Base-by-base conservation (phyloP, 345 rosid species). In the Angophora floribunda region DNA sequence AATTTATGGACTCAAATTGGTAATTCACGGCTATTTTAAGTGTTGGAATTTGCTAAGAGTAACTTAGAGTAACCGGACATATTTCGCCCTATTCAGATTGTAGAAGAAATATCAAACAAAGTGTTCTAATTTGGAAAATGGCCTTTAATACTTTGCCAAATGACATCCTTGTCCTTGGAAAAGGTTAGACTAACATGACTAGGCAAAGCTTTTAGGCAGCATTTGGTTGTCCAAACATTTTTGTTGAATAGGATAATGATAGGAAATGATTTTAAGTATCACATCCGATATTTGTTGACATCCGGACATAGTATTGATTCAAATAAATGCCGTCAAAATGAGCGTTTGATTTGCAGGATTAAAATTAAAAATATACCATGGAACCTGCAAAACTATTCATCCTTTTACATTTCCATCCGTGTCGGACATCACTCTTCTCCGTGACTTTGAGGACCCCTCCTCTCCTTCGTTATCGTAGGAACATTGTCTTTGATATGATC, bases 1-100 rank as follows among this genome's bases (percentile, higher is more conserved):
- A 9, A 49, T 11, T 49, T 11, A 49, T 59, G 13, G 65, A 55
- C 28, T 22, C 9, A 55, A 55, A 19, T 55, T 55, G 4, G 61
- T 55, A 55, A 19, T 55, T 22, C 61, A 22, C 12, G 0, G 1
- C 28, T 55, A 0, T 55, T 55, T 55, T 0, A 7, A 55, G 28
- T 1, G 28, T 2, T 1, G 2, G 6, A 55, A 55, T 55, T 55
- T 1, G 0, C 28, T 55, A 55, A 0, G 22, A 22, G 28, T 4
- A 22, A 4, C 61, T 55, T 9, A 36, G 41, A 36, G 41, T 36
- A 36, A 36, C 41, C 41, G 41, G 41, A 36, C 41, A 36, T 21
- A 55, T 55, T 55, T 3, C 22, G 9, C 61, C 61, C 12, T 55
- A 8, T 55, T 1, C 0, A 5, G 6, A 55, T 55, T 55, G 61